A percentile compares a stretch with the other conserved stretches of the same genome.
Evolutionary conservation across 73 alveolate genomes (phyloP).

Genomic region (Tetrahymena malaccensis): DNA sequence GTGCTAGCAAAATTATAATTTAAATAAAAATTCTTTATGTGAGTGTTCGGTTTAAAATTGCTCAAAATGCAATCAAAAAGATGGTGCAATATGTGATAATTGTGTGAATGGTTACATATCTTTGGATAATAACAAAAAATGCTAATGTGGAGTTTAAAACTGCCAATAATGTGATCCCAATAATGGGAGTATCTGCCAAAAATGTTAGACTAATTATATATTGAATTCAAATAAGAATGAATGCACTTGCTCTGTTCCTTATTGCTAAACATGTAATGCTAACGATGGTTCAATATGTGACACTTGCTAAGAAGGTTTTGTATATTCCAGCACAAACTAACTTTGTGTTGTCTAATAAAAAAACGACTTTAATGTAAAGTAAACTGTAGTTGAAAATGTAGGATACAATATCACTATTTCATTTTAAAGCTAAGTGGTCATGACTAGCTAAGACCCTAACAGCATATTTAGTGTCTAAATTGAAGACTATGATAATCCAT

Average conservation of each 20-base stretch:
- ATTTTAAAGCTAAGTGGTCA: no score
- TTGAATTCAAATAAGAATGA: not conserved
- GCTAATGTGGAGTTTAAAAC: not conserved
- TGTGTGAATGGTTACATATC: not conserved
- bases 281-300: not conserved
- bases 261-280: not conserved
- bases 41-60: not conserved
- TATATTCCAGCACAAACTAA: no score
- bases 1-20: not conserved
- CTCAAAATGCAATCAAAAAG: not conserved
- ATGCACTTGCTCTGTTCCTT: not conserved
- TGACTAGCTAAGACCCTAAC: not conserved
- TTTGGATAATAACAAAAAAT: not conserved
- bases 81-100: not conserved
- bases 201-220: not conserved
- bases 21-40: not conserved
- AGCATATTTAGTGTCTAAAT: not conserved
- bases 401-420: not conserved
- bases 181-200: not conserved
- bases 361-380: not conserved
- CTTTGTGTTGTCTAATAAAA: not conserved
- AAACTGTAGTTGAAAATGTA: not conserved
- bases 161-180: not conserved
- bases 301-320: not conserved
- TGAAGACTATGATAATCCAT: not conserved